Percentiles rank a stretch among this genome's conserved stretches.
Evolutionary conservation across 495 filamentous ascomycete genomes (phyloP).

Genomic region (Annulohypoxylon moriforme): DNA sequence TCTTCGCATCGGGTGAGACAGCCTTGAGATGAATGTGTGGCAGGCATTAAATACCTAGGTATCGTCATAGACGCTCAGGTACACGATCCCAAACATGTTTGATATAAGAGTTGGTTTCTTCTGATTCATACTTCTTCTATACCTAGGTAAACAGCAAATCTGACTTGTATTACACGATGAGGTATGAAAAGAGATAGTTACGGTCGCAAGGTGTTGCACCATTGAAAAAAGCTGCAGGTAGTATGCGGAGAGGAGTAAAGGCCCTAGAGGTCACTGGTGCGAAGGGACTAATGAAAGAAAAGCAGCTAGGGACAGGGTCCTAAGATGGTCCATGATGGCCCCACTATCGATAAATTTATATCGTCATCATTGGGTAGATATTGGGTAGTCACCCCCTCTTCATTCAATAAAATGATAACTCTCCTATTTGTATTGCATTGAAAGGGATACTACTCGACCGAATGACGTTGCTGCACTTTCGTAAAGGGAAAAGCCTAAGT

Average conservation of each 20-base stretch:
- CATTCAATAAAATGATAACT: constrained; percentile 32
- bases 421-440: constrained; percentile 31
- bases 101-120: not conserved
- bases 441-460: constrained; percentile 10
- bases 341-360: constrained; percentile 17
- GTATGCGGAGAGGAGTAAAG: not conserved
- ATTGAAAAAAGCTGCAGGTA: not conserved
- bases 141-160: not conserved
- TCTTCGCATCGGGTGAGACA: constrained; percentile 13
- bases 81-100: not conserved
- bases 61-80: not conserved
- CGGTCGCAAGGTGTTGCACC: not conserved
- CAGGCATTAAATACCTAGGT: not conserved
- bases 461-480: constrained; percentile 34
- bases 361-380: constrained; percentile 17
- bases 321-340: not conserved
- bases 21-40: not conserved
- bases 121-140: no score
- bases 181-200: not conserved
- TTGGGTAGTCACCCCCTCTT: constrained; percentile 21
- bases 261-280: not conserved
- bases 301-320: not conserved
- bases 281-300: constrained; percentile 6
- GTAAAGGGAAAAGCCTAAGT: constrained; percentile 36
- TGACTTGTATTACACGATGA: not conserved